Evolutionary conservation across 106 monocot genomes (phyloP).

Genomic region (Dactylorhiza incarnata): DNA sequence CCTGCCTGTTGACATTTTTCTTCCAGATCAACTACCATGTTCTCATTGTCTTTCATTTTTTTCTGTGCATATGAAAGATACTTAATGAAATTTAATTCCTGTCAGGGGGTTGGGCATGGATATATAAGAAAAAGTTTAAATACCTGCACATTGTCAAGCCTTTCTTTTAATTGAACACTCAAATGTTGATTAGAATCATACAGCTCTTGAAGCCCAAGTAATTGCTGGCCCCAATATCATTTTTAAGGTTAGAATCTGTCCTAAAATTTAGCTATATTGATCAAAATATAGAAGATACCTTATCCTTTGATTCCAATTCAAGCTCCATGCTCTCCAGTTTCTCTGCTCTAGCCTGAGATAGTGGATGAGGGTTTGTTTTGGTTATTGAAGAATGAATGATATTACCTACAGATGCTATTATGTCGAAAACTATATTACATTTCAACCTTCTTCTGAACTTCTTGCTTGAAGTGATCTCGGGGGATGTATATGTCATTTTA

Average conservation of each 20-base stretch:
- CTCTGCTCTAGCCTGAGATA: conserved; percentile 70
- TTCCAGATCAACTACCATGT: conserved; percentile 59
- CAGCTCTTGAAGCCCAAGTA: conserved; percentile 81
- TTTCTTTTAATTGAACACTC: conserved; percentile 62
- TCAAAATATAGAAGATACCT: conserved; percentile 32
- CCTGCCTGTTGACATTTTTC: conserved; percentile 86
- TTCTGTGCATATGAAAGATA: conserved; percentile 34
- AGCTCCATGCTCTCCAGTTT: conserved; percentile 76
- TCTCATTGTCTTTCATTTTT: conserved; percentile 62
- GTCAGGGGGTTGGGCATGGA: background rate
- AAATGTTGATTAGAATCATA: conserved; percentile 69
- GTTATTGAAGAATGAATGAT: background rate
- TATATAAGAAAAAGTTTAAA: background rate
- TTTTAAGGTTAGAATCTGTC: background rate
- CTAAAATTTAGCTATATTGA: background rate
- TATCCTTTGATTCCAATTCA: conserved; percentile 86
- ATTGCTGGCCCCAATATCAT: conserved; percentile 51
- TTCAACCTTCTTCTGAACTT: conserved; percentile 82
- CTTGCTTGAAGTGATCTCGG: conserved; percentile 75
- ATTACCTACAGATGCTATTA: background rate
- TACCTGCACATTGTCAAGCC: conserved; percentile 82
- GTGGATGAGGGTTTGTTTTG: background rate
- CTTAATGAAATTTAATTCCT: background rate
- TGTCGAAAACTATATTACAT: background rate
- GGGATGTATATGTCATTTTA: conserved; percentile 98